A percentile compares a stretch with the other conserved stretches of the same genome.
Evolutionary conservation across 2,329 filamentous ascomycete species (phyloP).

Genomic region (Byssothecium circinans): DNA sequence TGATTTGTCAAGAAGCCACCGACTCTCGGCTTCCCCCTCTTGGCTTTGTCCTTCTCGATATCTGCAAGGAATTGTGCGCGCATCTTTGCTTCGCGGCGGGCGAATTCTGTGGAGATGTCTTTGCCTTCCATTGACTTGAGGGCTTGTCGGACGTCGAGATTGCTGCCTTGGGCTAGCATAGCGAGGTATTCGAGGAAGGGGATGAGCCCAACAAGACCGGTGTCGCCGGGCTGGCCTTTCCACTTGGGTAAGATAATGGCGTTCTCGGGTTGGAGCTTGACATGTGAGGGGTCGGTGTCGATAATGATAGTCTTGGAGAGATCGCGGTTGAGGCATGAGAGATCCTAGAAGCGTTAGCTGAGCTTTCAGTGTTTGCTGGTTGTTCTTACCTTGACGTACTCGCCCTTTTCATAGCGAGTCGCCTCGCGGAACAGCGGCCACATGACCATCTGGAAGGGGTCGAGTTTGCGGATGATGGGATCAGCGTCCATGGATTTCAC

Average conservation of each 20-base stretch:
- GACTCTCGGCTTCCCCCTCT: constrained; percentile 62
- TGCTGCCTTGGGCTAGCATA: constrained; percentile 71
- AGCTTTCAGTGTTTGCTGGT: neutral
- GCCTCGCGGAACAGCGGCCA: constrained; percentile 95
- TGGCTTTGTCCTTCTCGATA: constrained; percentile 67
- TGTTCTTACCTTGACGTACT: constrained; percentile 82
- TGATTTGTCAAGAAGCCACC: constrained; percentile 70
- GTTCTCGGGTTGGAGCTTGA: constrained; percentile 92
- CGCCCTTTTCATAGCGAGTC: constrained; percentile 94
- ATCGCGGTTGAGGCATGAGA: constrained; percentile 96
- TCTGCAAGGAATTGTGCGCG: constrained; percentile 83
- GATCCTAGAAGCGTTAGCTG: constrained; percentile 64
- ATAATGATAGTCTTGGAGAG: constrained; percentile 93
- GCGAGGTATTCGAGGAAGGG: constrained; percentile 97
- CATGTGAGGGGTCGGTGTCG: constrained; percentile 81
- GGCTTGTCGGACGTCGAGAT: constrained; percentile 81
- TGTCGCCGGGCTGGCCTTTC: constrained; percentile 81
- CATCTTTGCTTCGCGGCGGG: constrained; percentile 80
- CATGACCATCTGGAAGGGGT: constrained; percentile 92
- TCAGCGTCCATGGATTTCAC: constrained; percentile 83
- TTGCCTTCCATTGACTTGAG: constrained; percentile 87
- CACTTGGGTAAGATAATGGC: constrained; percentile 89
- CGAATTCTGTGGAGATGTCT: constrained; percentile 87
- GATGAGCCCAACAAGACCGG: constrained; percentile 82
- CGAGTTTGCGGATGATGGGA: constrained; percentile 86